These are phyloP conservation scores for Tulasnella sp. DNA, from an alignment of 768 basidiomycete species.

Conservation along the genomic window DNA sequence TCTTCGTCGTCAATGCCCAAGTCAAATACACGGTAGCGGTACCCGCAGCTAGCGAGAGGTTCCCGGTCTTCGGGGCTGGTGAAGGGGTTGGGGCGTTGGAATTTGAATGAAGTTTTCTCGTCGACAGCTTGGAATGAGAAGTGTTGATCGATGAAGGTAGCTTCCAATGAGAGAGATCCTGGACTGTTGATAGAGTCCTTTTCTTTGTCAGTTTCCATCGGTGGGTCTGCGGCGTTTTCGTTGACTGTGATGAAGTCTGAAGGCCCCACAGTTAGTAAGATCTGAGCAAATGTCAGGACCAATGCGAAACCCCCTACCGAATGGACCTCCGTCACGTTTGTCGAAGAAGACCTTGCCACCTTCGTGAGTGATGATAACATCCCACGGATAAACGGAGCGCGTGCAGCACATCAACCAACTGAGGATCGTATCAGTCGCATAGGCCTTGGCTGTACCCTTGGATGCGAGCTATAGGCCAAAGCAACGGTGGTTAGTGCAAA, in stretches of 20 bases:
- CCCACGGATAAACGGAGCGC: slow-evolving; percentile 97
- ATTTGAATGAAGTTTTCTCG: slow-evolving; percentile 68
- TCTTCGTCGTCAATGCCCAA: slow-evolving; percentile 89
- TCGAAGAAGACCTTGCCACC: slow-evolving; percentile 94
- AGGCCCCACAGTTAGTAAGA: not conserved
- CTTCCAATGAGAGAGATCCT: slow-evolving; percentile 91
- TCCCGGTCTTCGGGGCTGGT: slow-evolving; percentile 92
- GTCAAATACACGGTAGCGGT: slow-evolving; percentile 95
- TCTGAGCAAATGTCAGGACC: not conserved
- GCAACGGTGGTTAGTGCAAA: not conserved
- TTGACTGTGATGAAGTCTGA: slow-evolving; percentile 92
- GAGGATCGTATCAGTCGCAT: slow-evolving; percentile 93
- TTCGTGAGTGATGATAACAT: slow-evolving; percentile 92
- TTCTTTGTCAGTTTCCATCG: slow-evolving; percentile 59
- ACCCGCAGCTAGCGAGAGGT: slow-evolving; percentile 93
- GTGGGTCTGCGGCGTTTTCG: slow-evolving; percentile 95
- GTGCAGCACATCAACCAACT: slow-evolving; percentile 95
- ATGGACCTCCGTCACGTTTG: slow-evolving; percentile 96
- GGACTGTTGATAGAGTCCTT: slow-evolving; percentile 88
- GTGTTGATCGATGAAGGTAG: slow-evolving; percentile 98
- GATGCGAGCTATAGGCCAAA: slow-evolving; percentile 65
- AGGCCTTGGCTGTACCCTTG: slow-evolving; percentile 82
- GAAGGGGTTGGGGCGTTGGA: slow-evolving; percentile 92
- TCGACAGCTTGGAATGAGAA: slow-evolving; percentile 95
- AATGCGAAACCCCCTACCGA: slow-evolving; percentile 50